Evolutionary conservation across 164 flowering plant species (phyloP).

Genomic region (Dillenia turbinata): DNA sequence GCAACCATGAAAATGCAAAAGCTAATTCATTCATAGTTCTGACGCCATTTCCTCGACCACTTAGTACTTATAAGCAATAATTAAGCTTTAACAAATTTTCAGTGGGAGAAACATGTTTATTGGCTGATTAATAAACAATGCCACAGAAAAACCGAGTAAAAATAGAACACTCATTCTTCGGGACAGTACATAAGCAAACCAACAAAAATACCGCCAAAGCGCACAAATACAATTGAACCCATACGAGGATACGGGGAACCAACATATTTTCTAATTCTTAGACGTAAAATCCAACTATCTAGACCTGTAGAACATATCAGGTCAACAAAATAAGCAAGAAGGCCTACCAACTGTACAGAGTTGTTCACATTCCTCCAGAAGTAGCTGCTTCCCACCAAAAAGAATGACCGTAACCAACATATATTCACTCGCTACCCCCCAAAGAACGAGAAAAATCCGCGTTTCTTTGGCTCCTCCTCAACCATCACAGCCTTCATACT

Average conservation of each 20-base stretch:
- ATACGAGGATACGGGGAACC: neutral
- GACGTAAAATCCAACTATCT: slow-evolving; percentile 2
- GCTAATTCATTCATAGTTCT: too few species aligned
- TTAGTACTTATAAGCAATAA: too few species aligned
- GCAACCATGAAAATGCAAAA: too few species aligned
- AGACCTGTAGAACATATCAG: neutral
- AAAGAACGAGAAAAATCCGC: slow-evolving; percentile 89
- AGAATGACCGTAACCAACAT: neutral
- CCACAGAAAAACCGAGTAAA: too few species aligned
- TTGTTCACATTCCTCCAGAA: slow-evolving; percentile 1
- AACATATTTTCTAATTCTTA: neutral
- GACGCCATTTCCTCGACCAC: too few species aligned
- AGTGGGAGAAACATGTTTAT: too few species aligned
- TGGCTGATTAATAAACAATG: too few species aligned
- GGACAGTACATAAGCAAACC: neutral
- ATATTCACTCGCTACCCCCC: slow-evolving; percentile 41
- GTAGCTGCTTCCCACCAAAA: neutral
- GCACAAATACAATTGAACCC: slow-evolving; percentile 1
- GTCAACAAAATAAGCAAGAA: slow-evolving; percentile 4
- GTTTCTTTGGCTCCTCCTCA: slow-evolving; percentile 91
- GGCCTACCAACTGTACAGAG: slow-evolving; percentile 36
- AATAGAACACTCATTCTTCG: too few species aligned
- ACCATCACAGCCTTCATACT: slow-evolving; percentile 95
- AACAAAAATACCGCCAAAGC: slow-evolving; percentile 5
- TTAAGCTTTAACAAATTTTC: too few species aligned